Base-by-base conservation (phyloP, 2,329 filamentous ascomycete species). In the Triangularia verruculosa region DNA sequence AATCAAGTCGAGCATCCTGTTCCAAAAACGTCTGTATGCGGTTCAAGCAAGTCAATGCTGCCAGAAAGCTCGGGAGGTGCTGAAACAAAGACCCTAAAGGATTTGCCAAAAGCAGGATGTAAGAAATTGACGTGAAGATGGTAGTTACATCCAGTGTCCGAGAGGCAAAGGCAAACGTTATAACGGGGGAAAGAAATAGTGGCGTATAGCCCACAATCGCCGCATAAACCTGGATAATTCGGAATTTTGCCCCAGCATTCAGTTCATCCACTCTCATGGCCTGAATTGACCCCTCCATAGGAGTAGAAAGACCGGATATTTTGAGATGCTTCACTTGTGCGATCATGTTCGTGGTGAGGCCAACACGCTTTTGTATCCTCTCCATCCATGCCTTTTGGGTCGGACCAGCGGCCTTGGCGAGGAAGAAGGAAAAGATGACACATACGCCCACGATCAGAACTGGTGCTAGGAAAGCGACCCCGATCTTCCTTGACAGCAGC, bases 271-370 rank as follows among this genome's bases (percentile, higher is more conserved):
- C 28, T 5, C 75, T 67, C 53, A 75, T 61, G 2, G 66, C 63
- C 20, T 72, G 67, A 5, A 77, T 69, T 0, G 70, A 70, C 1
- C 61, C 65, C 1, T 67, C 67, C 28, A 76, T 68, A 1, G 71
- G 62, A 1, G 62, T 57, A 0, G 70, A 58, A 0, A 77, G 66
- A 0, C 78, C 78, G 12, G 77, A 73, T 74, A 81, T 80, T 68
- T 81, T 82, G 22, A 82, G 73, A 25, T 77, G 74, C 64, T 80
- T 79, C 72, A 82, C 80, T 2, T 78, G 75, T n/a, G 72, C 72
- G 0, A 82, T 73, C 71, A 79, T 75, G 3, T 71, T 72, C 1
- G 74, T 71, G 0, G 79, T 82, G 3, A 77, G 72, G 4, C 75
- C 72, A 4, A 82, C 74, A 4, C 80, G 77, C 43, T 75, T 72